Percentiles rank a stretch among this genome's conserved stretches.
These are phyloP conservation scores for Macrolepiota fuliginosa DNA, from an alignment of 768 basidiomycete species.

Conservation along the genomic window DNA sequence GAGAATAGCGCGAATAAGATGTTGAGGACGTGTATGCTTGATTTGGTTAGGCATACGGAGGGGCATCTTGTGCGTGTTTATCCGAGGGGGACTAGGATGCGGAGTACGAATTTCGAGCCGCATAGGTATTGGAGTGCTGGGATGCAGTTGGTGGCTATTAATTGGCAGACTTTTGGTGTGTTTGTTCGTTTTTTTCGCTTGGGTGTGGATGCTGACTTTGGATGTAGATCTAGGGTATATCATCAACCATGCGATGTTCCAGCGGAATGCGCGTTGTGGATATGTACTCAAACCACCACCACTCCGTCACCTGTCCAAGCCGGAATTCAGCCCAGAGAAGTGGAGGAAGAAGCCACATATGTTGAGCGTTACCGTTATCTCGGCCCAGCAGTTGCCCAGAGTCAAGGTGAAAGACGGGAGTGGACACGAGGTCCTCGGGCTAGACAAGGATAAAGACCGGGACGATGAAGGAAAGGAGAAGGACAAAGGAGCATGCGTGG, in stretches of 20 bases:
- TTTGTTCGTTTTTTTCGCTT: constrained; percentile 10
- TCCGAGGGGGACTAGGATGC: constrained; percentile 81
- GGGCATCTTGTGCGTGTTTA: constrained; percentile 87
- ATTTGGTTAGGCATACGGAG: constrained; percentile 88
- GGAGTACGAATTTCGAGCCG: constrained; percentile 88
- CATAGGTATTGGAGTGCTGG: constrained; percentile 91
- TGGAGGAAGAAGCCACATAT: constrained; percentile 55
- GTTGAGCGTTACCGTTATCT: constrained; percentile 54
- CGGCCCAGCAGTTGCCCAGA: constrained; percentile 57
- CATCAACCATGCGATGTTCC: constrained; percentile 97
- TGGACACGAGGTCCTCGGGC: constrained; percentile 15
- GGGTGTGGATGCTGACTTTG: background rate
- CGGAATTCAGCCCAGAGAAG: constrained; percentile 37
- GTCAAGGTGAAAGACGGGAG: constrained; percentile 55
- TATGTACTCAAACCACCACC: constrained; percentile 89
- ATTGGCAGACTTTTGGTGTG: constrained; percentile 95
- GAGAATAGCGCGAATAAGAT: constrained; percentile 82
- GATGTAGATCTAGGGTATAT: constrained; percentile 81
- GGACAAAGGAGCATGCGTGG: constrained; percentile 25
- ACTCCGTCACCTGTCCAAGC: constrained; percentile 60
- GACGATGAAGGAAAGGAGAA: background rate
- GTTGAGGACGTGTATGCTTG: constrained; percentile 58
- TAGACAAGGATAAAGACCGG: background rate
- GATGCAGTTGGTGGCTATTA: constrained; percentile 88
- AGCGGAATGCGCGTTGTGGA: constrained; percentile 84